phyloP scores from a whole-genome alignment of 768 basidiomycete species.

The Rhodotorula paludigena region DNA sequence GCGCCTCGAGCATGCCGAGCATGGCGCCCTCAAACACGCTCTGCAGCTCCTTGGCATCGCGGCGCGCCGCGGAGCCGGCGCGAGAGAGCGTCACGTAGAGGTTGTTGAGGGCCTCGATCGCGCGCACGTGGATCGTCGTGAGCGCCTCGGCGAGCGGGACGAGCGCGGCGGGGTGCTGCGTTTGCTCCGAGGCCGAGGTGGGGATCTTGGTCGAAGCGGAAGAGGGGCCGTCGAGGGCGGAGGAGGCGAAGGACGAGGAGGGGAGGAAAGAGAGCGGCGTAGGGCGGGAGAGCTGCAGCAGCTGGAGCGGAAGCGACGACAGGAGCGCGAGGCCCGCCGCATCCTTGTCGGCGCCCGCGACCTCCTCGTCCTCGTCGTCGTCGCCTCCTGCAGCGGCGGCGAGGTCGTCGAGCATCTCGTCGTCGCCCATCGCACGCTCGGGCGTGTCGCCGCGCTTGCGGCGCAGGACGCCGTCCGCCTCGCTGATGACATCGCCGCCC shows the following conservation, averaged over 20 bases:
- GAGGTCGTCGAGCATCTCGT: constrained; percentile 40
- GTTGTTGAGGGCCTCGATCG: constrained; percentile 52
- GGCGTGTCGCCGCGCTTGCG: constrained; percentile 5
- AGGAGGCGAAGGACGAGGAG: constrained; percentile 21
- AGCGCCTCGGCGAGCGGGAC: constrained; percentile 31
- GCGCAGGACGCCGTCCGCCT: constrained; percentile 20
- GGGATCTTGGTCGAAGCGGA: constrained; percentile 2
- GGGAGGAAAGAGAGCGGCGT: constrained; percentile 47
- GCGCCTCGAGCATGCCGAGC: constrained; percentile 12
- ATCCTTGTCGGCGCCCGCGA: too few relatives aligned
- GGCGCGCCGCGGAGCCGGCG: constrained; percentile 21
- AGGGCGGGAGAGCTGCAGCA: constrained; percentile 44
- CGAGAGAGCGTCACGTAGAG: constrained; percentile 48
- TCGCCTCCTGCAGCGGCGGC: constrained; percentile 36
- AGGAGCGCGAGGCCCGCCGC: not conserved
- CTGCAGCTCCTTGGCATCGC: constrained; percentile 20
- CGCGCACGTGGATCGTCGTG: constrained; percentile 49
- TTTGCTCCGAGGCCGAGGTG: constrained; percentile 7
- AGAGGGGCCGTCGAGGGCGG: constrained; percentile 11
- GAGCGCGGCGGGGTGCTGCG: constrained; percentile 14
- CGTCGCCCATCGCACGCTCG: constrained; percentile 28
- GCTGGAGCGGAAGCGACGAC: constrained; percentile 44
- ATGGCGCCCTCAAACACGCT: constrained; percentile 23
- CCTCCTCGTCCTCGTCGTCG: not conserved
- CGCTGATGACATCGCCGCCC: not conserved